Percentiles rank a stretch among this genome's conserved stretches.
Evolutionary conservation across 805 yeast genomes (phyloP).

Genomic region (Yamadazyma laniorum): DNA sequence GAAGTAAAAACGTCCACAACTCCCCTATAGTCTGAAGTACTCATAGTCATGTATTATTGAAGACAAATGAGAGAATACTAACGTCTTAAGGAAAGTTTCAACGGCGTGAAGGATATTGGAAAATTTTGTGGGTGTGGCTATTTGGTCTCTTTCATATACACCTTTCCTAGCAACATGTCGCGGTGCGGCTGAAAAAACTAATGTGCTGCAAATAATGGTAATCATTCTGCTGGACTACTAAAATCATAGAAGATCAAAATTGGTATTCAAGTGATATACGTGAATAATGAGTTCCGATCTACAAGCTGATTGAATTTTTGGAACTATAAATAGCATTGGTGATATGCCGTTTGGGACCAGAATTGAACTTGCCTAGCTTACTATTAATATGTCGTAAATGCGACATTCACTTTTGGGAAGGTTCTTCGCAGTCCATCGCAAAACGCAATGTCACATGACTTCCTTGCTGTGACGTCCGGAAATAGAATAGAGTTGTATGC

Average conservation of each 20-base stretch:
- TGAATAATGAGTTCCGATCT: no score
- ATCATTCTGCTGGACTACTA: no score
- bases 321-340: no score
- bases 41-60: background rate
- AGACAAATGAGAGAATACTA: background rate
- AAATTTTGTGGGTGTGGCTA: background rate
- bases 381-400: background rate
- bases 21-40: slow-evolving; percentile 1
- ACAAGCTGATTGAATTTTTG: no score
- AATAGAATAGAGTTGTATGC: no score
- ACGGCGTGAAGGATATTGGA: background rate
- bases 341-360: no score
- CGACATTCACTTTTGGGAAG: background rate
- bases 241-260: no score
- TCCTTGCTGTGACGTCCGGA: background rate
- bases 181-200: no score
- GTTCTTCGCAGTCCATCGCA: background rate
- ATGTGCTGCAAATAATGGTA: no score
- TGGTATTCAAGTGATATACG: no score
- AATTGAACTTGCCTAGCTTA: no score
- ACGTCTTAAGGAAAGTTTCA: background rate
- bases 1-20: background rate
- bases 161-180: background rate
- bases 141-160: background rate
- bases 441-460: background rate